Evolutionary conservation across 2,329 filamentous ascomycete genomes (phyloP).

Genomic region (Fusarium concolor): DNA sequence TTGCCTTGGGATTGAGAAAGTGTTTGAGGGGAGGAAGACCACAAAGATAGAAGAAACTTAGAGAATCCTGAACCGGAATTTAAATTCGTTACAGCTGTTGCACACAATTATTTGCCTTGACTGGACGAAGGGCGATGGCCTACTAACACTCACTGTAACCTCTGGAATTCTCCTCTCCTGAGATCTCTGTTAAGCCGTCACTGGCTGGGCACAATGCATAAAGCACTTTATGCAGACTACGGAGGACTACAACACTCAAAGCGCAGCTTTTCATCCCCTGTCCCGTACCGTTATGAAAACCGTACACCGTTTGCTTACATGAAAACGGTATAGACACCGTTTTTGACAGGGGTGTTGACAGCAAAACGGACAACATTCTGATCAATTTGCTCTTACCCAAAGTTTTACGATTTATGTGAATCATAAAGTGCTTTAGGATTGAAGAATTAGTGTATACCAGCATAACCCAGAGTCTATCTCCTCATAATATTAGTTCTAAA

Average conservation of each 20-base stretch:
- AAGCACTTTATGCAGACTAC: neutral
- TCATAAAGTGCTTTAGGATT: too few relatives aligned
- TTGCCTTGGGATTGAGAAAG: neutral
- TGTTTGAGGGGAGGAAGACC: neutral
- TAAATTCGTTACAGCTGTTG: neutral
- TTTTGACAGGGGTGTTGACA: too few relatives aligned
- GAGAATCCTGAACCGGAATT: neutral
- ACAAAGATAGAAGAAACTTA: too few relatives aligned
- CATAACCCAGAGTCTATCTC: too few relatives aligned
- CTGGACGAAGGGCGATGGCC: neutral
- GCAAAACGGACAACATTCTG: too few relatives aligned
- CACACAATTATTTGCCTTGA: neutral
- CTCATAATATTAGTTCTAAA: too few relatives aligned
- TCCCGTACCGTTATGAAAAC: too few relatives aligned
- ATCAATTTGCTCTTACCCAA: too few relatives aligned
- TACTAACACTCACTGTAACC: neutral
- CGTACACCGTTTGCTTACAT: too few relatives aligned
- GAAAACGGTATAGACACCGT: neutral
- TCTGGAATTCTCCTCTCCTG: neutral
- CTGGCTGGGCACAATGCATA: too few relatives aligned
- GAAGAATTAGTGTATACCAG: too few relatives aligned
- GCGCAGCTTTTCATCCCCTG: neutral
- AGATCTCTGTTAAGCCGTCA: conserved; percentile 4
- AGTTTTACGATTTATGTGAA: too few relatives aligned
- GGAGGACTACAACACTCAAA: neutral